These are phyloP conservation scores for Plasmodium vivax DNA, from an alignment of 169 alveolate genomes.

Conservation along the genomic window DNA sequence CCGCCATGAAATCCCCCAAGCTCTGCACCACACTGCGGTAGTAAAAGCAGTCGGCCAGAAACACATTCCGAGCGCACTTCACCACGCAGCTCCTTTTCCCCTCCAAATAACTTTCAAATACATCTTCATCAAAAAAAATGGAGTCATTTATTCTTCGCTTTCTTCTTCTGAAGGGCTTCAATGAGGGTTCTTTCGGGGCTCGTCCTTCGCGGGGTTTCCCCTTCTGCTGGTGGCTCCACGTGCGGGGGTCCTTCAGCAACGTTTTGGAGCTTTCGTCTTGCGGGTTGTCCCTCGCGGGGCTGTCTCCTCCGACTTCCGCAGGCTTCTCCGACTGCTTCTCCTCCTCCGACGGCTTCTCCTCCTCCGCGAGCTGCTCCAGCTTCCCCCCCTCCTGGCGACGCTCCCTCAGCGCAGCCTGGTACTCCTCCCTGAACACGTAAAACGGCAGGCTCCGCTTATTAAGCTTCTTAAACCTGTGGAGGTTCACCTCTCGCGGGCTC, in stretches of 20 bases:
- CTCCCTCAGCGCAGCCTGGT: background rate
- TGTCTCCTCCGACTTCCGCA: background rate
- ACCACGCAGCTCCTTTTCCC: constrained; percentile 34
- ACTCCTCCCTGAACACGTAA: constrained; percentile 33
- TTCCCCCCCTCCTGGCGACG: background rate
- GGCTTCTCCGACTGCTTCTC: background rate
- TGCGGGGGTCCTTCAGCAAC: background rate
- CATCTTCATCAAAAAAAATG: constrained; percentile 26
- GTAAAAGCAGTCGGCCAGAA: constrained; percentile 33
- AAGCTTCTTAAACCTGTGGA: constrained; percentile 1
- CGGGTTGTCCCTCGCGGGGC: background rate
- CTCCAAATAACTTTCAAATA: constrained; percentile 37
- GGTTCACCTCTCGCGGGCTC: background rate
- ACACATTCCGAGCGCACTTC: constrained; percentile 8
- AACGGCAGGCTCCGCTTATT: constrained; percentile 9
- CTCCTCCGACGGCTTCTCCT: too few relatives aligned
- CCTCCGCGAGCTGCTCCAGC: background rate
- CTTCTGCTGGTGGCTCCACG: background rate
- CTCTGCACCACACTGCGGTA: constrained; percentile 21
- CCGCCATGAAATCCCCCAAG: constrained; percentile 20
- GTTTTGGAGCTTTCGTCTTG: background rate
- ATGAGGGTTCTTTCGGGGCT: background rate
- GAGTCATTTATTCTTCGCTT: background rate
- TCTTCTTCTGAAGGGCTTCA: background rate
- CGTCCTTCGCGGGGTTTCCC: background rate